Evolutionary conservation across 257 asterid genomes (phyloP).

Genomic region (Rhazya stricta): DNA sequence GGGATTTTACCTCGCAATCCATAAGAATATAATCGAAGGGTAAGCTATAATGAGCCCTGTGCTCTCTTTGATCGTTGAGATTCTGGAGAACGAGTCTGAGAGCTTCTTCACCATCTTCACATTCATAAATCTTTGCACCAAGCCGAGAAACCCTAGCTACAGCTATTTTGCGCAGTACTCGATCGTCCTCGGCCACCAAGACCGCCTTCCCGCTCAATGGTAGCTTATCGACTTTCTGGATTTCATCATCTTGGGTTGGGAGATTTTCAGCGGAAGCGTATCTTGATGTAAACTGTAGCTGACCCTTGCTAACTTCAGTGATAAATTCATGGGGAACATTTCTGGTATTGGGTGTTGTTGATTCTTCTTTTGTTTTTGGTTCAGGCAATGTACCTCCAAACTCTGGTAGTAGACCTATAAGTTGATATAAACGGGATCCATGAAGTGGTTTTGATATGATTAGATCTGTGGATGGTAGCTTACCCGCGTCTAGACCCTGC

Average conservation of each 20-base stretch:
- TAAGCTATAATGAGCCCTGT: neutral
- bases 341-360: neutral
- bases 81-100: slow-evolving; percentile 30
- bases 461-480: slow-evolving; percentile 47
- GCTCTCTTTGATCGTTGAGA: slow-evolving; percentile 12
- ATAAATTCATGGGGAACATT: neutral
- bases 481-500: slow-evolving; percentile 38
- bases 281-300: neutral
- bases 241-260: neutral
- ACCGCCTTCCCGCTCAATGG: slow-evolving; percentile 52
- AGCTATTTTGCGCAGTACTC: slow-evolving; percentile 34
- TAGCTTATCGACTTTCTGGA: neutral
- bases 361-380: neutral
- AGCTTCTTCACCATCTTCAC: slow-evolving; percentile 58
- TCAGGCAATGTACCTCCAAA: slow-evolving; percentile 27
- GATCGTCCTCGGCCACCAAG: slow-evolving; percentile 60
- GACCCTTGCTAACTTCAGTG: neutral
- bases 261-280: neutral
- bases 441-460: slow-evolving; percentile 60
- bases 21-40: slow-evolving; percentile 66
- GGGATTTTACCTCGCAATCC: slow-evolving; percentile 67
- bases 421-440: slow-evolving; percentile 57
- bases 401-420: slow-evolving; percentile 53
- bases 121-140: slow-evolving; percentile 41
- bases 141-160: slow-evolving; percentile 27